Conservation (phyloP, 2,329 filamentous ascomycete species). For the Cordyceps javanica region DNA sequence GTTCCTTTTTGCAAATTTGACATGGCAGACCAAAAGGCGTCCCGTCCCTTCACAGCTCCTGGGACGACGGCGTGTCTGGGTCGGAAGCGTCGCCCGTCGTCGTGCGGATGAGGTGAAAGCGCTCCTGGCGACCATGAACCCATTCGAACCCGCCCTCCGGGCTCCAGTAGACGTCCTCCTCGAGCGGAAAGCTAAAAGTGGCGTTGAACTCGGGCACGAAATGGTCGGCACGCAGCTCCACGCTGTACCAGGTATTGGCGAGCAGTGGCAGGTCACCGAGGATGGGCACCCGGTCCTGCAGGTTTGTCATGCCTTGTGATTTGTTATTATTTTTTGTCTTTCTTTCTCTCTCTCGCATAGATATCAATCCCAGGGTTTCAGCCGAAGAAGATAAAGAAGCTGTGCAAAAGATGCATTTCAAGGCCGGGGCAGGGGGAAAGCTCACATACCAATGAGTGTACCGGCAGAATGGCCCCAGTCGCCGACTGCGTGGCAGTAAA, state of each 20-base stretch:
- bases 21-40: background rate
- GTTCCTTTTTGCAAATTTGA: no score
- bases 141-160: constrained; percentile 37
- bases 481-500: constrained; percentile 45
- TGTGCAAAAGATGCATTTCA: no score
- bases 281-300: constrained; percentile 40
- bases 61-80: background rate
- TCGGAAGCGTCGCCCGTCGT: background rate
- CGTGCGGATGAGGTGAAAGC: constrained; percentile 32
- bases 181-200: constrained; percentile 40
- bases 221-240: constrained; percentile 43
- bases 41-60: background rate
- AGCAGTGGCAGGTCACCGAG: constrained; percentile 41
- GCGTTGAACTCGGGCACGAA: constrained; percentile 38
- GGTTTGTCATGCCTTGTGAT: constrained; percentile 40
- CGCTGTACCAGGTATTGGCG: constrained; percentile 42
- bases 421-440: no score
- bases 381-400: background rate
- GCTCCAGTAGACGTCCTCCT: constrained; percentile 45
- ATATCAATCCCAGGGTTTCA: no score
- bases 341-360: no score
- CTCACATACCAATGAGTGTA: constrained; percentile 36
- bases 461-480: constrained; percentile 47
- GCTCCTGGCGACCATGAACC: constrained; percentile 42
- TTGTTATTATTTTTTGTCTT: background rate